phyloP scores from a whole-genome alignment of 2,329 filamentous ascomycete species.

The Pseudocercospora fuligena region DNA sequence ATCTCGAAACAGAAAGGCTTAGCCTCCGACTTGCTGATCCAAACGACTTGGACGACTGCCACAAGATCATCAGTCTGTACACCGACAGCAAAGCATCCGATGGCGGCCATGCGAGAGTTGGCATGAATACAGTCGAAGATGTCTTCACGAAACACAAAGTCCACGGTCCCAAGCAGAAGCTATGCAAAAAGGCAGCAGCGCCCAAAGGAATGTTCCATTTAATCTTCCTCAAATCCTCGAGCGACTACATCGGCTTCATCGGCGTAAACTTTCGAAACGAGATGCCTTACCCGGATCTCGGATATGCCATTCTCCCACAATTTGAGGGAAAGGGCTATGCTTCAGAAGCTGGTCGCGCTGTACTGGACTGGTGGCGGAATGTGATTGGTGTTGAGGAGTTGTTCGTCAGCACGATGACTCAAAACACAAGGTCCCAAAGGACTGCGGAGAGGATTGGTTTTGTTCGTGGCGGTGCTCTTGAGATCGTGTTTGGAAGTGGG shows the following conservation, averaged over 20 bases:
- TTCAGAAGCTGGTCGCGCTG: conserved; percentile 16
- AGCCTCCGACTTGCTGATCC: conserved; percentile 11
- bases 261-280: conserved; percentile 15
- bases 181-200: conserved; percentile 7
- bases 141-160: conserved; percentile 4
- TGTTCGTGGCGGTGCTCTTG: conserved; percentile 5
- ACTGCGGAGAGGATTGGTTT: conserved; percentile 17
- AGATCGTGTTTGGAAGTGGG: conserved; percentile 5
- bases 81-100: not conserved
- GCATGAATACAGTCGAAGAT: conserved; percentile 10
- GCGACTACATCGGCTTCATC: conserved; percentile 5
- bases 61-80: conserved; percentile 9
- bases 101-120: conserved; percentile 10
- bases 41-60: conserved; percentile 6
- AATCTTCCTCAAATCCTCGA: conserved; percentile 6
- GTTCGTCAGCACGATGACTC: not conserved
- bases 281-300: conserved; percentile 21
- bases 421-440: conserved; percentile 8
- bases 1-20: conserved; percentile 12
- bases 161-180: conserved; percentile 8
- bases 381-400: conserved; percentile 15
- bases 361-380: conserved; percentile 14
- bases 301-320: conserved; percentile 12
- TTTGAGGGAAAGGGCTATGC: conserved; percentile 14
- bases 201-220: conserved; percentile 16